Conservation (phyloP, 768 basidiomycete species). For the Kockovaella imperatae region DNA sequence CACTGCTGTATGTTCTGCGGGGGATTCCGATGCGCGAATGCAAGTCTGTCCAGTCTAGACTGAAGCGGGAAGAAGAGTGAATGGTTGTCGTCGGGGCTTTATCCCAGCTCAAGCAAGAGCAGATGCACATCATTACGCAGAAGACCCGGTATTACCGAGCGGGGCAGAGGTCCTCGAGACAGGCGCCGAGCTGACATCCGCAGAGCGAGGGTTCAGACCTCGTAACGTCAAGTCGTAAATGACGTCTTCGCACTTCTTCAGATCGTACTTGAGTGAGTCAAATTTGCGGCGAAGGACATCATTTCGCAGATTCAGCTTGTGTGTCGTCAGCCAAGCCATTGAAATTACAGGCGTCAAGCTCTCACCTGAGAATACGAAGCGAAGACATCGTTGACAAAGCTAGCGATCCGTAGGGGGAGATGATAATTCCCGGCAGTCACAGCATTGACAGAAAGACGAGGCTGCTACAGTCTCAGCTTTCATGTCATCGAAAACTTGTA, state of each 20-base stretch:
- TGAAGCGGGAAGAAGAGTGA: too few relatives aligned
- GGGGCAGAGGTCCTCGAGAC: too few relatives aligned
- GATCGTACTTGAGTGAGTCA: slow-evolving; percentile 48
- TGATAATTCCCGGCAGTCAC: slow-evolving; percentile 47
- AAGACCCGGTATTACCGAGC: too few relatives aligned
- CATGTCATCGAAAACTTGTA: not conserved
- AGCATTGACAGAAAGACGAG: slow-evolving; percentile 43
- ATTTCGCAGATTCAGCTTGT: slow-evolving; percentile 47
- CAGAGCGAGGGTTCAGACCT: slow-evolving; percentile 25
- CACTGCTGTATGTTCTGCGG: too few relatives aligned
- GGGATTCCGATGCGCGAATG: too few relatives aligned
- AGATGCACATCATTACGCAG: too few relatives aligned
- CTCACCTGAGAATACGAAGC: slow-evolving; percentile 43
- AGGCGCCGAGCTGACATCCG: not conserved
- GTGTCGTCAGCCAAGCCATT: slow-evolving; percentile 1
- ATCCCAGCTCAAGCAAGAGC: too few relatives aligned
- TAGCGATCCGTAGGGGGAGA: slow-evolving; percentile 44
- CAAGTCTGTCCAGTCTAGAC: too few relatives aligned
- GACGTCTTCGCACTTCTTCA: slow-evolving; percentile 48
- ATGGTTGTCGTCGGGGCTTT: too few relatives aligned
- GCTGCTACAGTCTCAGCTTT: slow-evolving; percentile 17
- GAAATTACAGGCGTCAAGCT: not conserved
- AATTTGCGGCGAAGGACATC: slow-evolving; percentile 47
- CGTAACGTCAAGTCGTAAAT: slow-evolving; percentile 46
- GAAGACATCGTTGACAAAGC: slow-evolving; percentile 48